Evolutionary conservation across 257 asterid species (phyloP).

Genomic region (Lantana camara): DNA sequence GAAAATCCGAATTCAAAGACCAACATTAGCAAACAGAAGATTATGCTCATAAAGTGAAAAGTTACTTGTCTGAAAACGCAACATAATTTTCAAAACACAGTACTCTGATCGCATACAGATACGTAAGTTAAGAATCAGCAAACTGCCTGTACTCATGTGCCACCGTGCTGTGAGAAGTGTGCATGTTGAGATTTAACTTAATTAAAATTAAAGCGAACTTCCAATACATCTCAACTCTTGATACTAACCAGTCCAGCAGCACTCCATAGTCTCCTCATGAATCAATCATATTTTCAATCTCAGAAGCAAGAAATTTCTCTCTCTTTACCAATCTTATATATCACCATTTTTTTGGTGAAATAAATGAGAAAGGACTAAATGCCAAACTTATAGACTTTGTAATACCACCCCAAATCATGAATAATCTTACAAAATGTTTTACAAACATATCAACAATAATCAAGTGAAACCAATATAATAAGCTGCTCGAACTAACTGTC

Average conservation of each 20-base stretch:
- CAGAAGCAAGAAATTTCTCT: slow-evolving; percentile 4
- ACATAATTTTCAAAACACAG: too few relatives aligned
- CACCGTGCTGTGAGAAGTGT: too few relatives aligned
- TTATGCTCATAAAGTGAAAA: slow-evolving; percentile 3
- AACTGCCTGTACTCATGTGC: too few relatives aligned
- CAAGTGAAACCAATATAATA: slow-evolving; percentile 10
- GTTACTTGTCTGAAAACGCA: background rate
- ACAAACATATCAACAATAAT: slow-evolving; percentile 8
- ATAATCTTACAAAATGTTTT: slow-evolving; percentile 5
- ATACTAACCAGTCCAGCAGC: too few relatives aligned
- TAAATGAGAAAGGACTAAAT: too few relatives aligned
- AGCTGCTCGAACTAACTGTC: background rate
- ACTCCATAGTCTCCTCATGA: slow-evolving; percentile 6
- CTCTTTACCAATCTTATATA: slow-evolving; percentile 12
- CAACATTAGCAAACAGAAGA: slow-evolving; percentile 3
- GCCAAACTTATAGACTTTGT: background rate
- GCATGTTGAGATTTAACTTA: too few relatives aligned
- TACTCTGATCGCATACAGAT: too few relatives aligned
- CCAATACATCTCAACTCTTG: too few relatives aligned
- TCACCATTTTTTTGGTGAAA: background rate
- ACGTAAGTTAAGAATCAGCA: too few relatives aligned
- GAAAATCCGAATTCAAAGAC: slow-evolving; percentile 15
- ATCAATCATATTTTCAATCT: background rate
- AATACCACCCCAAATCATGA: background rate
- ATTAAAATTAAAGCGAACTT: too few relatives aligned